Base-by-base conservation (phyloP, 2,329 filamentous ascomycete species). In the Raffaelea albimanens region DNA sequence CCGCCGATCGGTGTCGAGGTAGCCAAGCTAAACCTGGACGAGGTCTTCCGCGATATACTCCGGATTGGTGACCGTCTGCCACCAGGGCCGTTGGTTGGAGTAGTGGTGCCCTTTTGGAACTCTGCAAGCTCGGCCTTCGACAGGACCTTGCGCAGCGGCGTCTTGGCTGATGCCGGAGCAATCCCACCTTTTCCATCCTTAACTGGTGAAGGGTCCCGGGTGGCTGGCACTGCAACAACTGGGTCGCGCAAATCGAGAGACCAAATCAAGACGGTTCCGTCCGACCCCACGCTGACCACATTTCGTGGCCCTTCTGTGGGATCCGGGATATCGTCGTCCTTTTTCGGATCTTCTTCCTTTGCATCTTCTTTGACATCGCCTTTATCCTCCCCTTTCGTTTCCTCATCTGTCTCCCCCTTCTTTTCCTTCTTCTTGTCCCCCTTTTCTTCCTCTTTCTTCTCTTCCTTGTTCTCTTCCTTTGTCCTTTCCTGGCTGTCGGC, bases 41-140 rank as follows among this genome's bases (percentile, higher is more conserved):
- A 83, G 16, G 73, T 70, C 47, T 76, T 75, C 33, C 75, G 72
- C 25, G 71, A 66, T 5, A 82, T 53, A 0, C 70, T 67, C 48
- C 78, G 68, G 2, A 76, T 72, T 1, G 80, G 78, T 1, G 78
- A 82, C 21, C 69, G 69, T 40, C 73, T 69, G 3, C 75, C 74
- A 23, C n/a, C n/a, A n/a, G n/a, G n/a, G n/a, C n/a, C n/a, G n/a
- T 41, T 44, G 40, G 18, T 36, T 13, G 18, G 18, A 40, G 39
- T 48, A 20, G 19, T 31, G 20, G 13, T 25, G 31, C 14, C 11
- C 20, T 77, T 68, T 53, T 80, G 78, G 51, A 95, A 90, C 51
- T 90, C 87, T 9, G 88, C 85, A 38, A 97, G 69, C 58, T 97
- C 91, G 1, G 85, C 83, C 56, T 86, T 88, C 2, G 90, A 95